A percentile compares a stretch with the other conserved stretches of the same genome.
Evolutionary conservation across 129 eudicot genomes (phyloP).

Genomic region (Helichrysum umbraculigerum): DNA sequence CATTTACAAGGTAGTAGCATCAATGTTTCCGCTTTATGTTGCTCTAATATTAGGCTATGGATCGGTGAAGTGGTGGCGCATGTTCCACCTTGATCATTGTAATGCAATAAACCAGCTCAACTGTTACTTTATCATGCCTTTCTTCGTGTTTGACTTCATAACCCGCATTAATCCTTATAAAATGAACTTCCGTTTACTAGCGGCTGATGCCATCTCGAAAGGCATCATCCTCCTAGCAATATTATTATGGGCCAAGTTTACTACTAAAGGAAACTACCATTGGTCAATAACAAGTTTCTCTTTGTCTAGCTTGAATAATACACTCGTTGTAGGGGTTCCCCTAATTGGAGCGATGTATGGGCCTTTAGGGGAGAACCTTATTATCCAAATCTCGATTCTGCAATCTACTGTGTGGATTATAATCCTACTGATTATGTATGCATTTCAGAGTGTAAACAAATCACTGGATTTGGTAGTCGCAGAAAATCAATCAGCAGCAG

Average conservation of each 20-base stretch:
- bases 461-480: constrained; percentile 28
- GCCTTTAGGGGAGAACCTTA: constrained; percentile 41
- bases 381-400: constrained; percentile 47
- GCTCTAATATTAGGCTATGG: constrained; percentile 54
- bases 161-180: constrained; percentile 42
- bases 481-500: constrained; percentile 12
- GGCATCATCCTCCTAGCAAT: constrained; percentile 29
- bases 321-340: constrained; percentile 69
- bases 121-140: constrained; percentile 57
- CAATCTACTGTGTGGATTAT: constrained; percentile 57
- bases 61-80: constrained; percentile 38
- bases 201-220: constrained; percentile 48
- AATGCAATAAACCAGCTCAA: constrained; percentile 63
- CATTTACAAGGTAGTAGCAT: constrained; percentile 51
- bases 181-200: constrained; percentile 54
- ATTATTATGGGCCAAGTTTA: constrained; percentile 52
- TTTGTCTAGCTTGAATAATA: constrained; percentile 41
- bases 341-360: constrained; percentile 69
- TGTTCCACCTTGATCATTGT: constrained; percentile 55
- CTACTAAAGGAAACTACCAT: constrained; percentile 34
- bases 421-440: constrained; percentile 41
- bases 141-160: constrained; percentile 56
- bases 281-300: constrained; percentile 73
- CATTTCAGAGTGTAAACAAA: constrained; percentile 32
- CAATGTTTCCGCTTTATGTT: constrained; percentile 63